phyloP scores from a whole-genome alignment of 495 filamentous ascomycete species.

The Cudoniella acicularis region DNA sequence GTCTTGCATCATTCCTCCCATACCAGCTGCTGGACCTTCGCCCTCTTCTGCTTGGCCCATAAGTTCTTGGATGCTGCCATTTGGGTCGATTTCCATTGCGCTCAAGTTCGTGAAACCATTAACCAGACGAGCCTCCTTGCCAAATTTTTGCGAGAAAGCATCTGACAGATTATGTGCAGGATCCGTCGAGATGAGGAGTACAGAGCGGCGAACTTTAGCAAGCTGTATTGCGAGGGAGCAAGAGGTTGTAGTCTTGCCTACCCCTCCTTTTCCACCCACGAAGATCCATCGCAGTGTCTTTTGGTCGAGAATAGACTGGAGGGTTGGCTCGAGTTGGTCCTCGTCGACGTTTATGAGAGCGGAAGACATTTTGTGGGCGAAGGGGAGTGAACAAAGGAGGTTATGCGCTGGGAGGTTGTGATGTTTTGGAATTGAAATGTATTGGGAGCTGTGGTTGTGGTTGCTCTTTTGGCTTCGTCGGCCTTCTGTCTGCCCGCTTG shows the following conservation, averaged over 20 bases:
- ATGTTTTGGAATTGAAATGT: not conserved
- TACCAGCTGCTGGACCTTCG: slow-evolving; percentile 54
- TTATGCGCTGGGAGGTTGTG: not conserved
- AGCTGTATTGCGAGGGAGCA: slow-evolving; percentile 98
- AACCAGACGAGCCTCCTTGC: slow-evolving; percentile 92
- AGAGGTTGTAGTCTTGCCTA: slow-evolving; percentile 99
- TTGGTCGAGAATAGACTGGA: slow-evolving; percentile 92
- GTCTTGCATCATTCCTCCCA: slow-evolving; percentile 65
- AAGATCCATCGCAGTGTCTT: slow-evolving; percentile 97
- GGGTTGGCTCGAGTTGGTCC: slow-evolving; percentile 79
- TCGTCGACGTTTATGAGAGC: slow-evolving; percentile 64
- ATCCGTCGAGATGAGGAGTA: slow-evolving; percentile 96
- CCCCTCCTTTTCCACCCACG: slow-evolving; percentile 96
- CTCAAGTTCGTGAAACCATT: slow-evolving; percentile 92
- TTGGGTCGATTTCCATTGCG: slow-evolving; percentile 99
- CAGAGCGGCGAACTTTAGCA: slow-evolving; percentile 91
- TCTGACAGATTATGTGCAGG: slow-evolving; percentile 98
- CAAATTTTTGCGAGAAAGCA: slow-evolving; percentile 98
- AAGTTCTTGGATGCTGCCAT: slow-evolving; percentile 95
- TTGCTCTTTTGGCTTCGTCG: not conserved
- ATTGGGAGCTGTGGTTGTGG: not conserved
- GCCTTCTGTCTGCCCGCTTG: not conserved
- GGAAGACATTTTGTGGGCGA: slow-evolving; percentile 34
- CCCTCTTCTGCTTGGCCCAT: slow-evolving; percentile 74
- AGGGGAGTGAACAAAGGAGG: not conserved